Conservation (phyloP, 768 basidiomycete genomes). For the Boletus sp. region DNA sequence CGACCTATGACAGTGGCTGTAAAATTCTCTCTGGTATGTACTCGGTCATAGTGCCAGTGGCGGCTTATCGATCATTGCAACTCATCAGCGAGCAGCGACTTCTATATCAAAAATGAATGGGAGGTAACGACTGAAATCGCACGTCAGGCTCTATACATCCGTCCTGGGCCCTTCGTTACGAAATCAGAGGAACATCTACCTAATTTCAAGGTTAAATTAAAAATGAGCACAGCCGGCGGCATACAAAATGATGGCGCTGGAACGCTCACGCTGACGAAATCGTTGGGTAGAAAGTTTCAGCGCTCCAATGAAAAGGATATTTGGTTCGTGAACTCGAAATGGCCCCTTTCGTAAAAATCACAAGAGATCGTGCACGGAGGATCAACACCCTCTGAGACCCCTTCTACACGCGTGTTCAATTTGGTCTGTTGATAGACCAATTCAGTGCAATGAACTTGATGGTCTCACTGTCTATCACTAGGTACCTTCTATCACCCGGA, state of each 20-base stretch:
- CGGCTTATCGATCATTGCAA: no score
- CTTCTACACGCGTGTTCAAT: conserved; percentile 60
- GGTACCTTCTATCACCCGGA: conserved; percentile 28
- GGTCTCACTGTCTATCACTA: conserved; percentile 4
- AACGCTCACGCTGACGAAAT: conserved; percentile 26
- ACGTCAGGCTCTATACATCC: conserved; percentile 46
- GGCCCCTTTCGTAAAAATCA: conserved; percentile 52
- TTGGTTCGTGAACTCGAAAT: conserved; percentile 44
- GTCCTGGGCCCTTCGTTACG: conserved; percentile 28
- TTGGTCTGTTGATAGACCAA: conserved; percentile 42
- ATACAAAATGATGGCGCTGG: conserved; percentile 56
- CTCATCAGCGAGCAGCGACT: no score
- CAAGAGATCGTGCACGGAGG: conserved; percentile 46
- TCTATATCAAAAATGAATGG: conserved; percentile 43
- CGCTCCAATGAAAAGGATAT: conserved; percentile 35
- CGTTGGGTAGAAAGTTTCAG: conserved; percentile 46
- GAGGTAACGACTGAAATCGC: conserved; percentile 57
- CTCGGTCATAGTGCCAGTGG: no score
- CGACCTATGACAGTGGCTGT: neutral
- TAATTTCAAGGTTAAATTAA: conserved; percentile 62
- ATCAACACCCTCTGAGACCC: conserved; percentile 42
- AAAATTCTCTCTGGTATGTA: neutral
- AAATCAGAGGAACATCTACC: conserved; percentile 31
- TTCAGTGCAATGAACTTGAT: neutral
- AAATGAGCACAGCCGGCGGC: conserved; percentile 46